Conservation (phyloP, 257 asterid species). For the Petunia secreta region DNA sequence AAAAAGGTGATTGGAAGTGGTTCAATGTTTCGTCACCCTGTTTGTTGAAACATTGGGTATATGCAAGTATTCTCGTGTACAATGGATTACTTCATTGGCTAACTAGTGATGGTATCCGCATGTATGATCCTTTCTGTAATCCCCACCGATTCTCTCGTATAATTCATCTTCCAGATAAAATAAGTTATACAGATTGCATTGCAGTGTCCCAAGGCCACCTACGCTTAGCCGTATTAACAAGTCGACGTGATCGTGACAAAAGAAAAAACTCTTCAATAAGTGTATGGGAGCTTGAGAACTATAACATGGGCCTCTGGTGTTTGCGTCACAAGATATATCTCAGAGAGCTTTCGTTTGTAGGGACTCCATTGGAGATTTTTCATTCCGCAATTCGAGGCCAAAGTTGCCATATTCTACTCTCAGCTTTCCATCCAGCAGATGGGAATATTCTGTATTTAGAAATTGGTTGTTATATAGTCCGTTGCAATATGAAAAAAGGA, state of each 20-base stretch:
- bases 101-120: not conserved
- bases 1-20: not conserved
- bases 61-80: not conserved
- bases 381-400: not conserved
- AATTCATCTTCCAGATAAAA: not conserved
- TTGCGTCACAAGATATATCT: not conserved
- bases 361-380: not conserved
- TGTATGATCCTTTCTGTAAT: conserved; percentile 2
- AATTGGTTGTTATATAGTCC: not conserved
- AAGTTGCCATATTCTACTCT: not conserved
- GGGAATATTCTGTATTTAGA: not conserved
- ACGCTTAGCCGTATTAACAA: not conserved
- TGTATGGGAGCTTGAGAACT: not conserved
- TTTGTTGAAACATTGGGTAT: not conserved
- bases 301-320: not conserved
- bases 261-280: not conserved
- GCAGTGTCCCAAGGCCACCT: not conserved
- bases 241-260: not conserved
- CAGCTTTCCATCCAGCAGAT: not conserved
- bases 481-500: not conserved
- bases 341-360: not conserved
- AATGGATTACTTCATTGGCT: not conserved
- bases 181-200: not conserved
- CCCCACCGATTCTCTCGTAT: not conserved
- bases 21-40: not conserved